Conservation (phyloP, 768 basidiomycete genomes). For the Leccinum sublutescens region DNA sequence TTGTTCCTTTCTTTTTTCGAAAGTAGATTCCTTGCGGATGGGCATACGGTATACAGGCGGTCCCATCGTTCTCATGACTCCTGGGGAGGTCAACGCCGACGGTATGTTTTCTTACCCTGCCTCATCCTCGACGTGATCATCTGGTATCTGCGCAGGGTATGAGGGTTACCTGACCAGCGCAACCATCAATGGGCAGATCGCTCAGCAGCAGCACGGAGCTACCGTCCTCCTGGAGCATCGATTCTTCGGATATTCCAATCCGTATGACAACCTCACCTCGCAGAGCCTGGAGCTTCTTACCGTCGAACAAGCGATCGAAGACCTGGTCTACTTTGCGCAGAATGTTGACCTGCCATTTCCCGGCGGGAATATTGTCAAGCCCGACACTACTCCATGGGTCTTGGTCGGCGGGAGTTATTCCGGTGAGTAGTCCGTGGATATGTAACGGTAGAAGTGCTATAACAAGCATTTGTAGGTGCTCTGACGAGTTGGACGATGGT, state of each 20-base stretch:
- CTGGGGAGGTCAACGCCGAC: slow-evolving; percentile 63
- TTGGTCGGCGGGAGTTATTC: slow-evolving; percentile 44
- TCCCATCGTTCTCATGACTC: slow-evolving; percentile 43
- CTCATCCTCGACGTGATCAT: not conserved
- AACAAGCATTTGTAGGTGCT: slow-evolving; percentile 27
- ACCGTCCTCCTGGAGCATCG: slow-evolving; percentile 69
- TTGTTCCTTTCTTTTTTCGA: not conserved
- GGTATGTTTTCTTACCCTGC: slow-evolving; percentile 16
- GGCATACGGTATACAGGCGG: slow-evolving; percentile 15
- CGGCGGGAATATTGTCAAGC: slow-evolving; percentile 58
- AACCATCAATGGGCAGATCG: slow-evolving; percentile 63
- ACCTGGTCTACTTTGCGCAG: slow-evolving; percentile 67
- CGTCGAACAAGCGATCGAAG: slow-evolving; percentile 72
- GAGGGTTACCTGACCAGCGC: slow-evolving; percentile 60
- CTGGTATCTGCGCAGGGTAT: slow-evolving; percentile 20
- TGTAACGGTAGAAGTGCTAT: not conserved
- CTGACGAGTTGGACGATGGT: slow-evolving; percentile 67
- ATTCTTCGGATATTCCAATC: slow-evolving; percentile 74
- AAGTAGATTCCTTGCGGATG: not conserved
- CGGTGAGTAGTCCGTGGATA: slow-evolving; percentile 14
- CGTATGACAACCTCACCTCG: slow-evolving; percentile 57
- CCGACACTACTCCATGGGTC: slow-evolving; percentile 46
- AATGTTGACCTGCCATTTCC: slow-evolving; percentile 68
- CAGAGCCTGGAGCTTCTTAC: slow-evolving; percentile 60
- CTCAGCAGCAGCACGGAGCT: slow-evolving; percentile 63